phyloP scores from a whole-genome alignment of 805 yeast genomes.

The Kodamaea sagamina region DNA sequence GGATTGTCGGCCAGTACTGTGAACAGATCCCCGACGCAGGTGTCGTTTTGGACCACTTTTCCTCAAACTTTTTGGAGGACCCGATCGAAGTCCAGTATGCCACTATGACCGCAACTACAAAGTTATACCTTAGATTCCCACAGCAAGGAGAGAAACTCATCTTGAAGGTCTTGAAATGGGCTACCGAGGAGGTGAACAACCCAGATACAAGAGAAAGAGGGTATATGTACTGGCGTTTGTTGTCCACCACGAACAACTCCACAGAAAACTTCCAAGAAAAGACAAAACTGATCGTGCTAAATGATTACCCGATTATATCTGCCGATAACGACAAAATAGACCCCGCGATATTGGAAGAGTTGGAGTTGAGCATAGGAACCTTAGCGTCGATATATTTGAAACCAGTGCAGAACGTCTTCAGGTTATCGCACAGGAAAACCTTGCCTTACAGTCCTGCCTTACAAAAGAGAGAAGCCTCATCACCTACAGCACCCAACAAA shows the following conservation, averaged over 20 bases:
- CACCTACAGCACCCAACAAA: neutral
- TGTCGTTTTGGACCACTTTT: constrained; percentile 43
- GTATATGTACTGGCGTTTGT: constrained; percentile 78
- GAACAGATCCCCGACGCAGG: constrained; percentile 45
- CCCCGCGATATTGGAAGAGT: constrained; percentile 69
- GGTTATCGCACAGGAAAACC: constrained; percentile 54
- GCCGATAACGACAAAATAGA: constrained; percentile 71
- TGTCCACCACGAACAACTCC: constrained; percentile 47
- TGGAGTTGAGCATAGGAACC: constrained; percentile 79
- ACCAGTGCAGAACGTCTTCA: constrained; percentile 79
- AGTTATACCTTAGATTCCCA: constrained; percentile 62
- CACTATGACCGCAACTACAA: constrained; percentile 71
- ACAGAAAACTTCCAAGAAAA: constrained; percentile 42
- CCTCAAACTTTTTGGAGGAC: constrained; percentile 57
- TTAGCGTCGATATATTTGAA: constrained; percentile 82
- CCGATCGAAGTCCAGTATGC: constrained; percentile 73
- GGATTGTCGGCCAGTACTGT: constrained; percentile 82
- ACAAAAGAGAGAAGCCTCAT: constrained; percentile 23
- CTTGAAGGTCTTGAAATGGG: constrained; percentile 58
- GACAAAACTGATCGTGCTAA: constrained; percentile 55
- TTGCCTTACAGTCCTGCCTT: constrained; percentile 51
- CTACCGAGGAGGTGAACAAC: constrained; percentile 73
- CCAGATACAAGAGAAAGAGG: constrained; percentile 90
- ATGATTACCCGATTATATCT: constrained; percentile 62
- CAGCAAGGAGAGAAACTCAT: constrained; percentile 56